Conservation (phyloP, 192 early-diverging fungal species). For the Backusella macrospora region DNA sequence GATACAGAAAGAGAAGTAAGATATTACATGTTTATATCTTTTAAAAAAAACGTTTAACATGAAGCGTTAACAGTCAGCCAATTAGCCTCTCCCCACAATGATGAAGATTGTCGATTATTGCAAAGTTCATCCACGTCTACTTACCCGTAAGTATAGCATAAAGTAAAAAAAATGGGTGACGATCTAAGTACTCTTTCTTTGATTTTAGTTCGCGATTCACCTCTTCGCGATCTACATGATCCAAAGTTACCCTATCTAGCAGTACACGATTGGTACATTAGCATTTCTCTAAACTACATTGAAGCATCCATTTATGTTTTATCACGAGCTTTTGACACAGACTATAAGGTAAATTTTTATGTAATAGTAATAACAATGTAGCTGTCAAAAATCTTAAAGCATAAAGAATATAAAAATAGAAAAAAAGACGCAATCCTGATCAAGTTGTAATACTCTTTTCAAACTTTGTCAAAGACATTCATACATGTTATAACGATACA, state of each 20-base stretch:
- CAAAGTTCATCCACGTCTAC: constrained; percentile 5
- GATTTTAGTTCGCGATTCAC: constrained; percentile 30
- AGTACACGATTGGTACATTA: constrained; percentile 28
- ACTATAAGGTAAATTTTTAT: not conserved
- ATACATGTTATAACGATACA: not conserved
- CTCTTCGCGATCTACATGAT: constrained; percentile 27
- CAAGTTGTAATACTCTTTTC: not conserved
- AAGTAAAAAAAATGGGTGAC: no score
- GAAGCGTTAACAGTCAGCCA: no score
- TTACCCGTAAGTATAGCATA: no score
- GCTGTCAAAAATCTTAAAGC: not conserved
- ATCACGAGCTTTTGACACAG: not conserved
- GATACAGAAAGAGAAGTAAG: constrained; percentile 7
- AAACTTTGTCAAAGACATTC: not conserved
- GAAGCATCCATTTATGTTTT: not conserved
- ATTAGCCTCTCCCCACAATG: constrained; percentile 15
- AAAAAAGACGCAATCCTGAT: not conserved
- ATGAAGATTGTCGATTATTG: constrained; percentile 16
- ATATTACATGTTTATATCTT: not conserved
- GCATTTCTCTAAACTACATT: constrained; percentile 14
- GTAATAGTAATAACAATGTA: not conserved
- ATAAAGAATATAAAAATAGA: constrained; percentile 14
- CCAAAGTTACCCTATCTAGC: constrained; percentile 7
- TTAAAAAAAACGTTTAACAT: not conserved
- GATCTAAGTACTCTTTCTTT: not conserved